These are phyloP conservation scores for Fusarium proliferatum DNA, from an alignment of 2,329 filamentous ascomycete species.

Conservation along the genomic window DNA sequence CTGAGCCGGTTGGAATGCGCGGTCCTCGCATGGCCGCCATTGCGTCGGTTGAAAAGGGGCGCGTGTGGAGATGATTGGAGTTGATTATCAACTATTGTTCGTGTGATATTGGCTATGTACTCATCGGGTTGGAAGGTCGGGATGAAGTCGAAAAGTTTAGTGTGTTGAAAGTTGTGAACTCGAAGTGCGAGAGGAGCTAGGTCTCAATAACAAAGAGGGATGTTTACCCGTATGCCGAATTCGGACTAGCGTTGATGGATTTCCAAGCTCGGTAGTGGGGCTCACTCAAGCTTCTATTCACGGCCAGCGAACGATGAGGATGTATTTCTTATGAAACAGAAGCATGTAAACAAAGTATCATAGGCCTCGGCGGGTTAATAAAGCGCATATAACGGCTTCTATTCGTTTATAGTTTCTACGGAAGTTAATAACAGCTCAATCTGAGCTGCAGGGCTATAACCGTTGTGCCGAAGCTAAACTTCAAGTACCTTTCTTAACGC, in stretches of 20 bases:
- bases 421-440: background rate
- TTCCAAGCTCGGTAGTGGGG: slow-evolving; percentile 22
- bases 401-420: background rate
- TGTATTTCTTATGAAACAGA: slow-evolving; percentile 11
- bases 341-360: background rate
- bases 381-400: accelerated
- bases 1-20: slow-evolving; percentile 79
- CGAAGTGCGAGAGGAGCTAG: slow-evolving; percentile 28
- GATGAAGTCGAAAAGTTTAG: slow-evolving; percentile 23
- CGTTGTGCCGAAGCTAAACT: background rate
- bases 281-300: slow-evolving; percentile 24
- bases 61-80: slow-evolving; percentile 7
- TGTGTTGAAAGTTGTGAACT: slow-evolving; percentile 36
- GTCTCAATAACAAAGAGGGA: slow-evolving; percentile 37
- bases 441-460: background rate
- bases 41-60: slow-evolving; percentile 32
- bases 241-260: slow-evolving; percentile 11
- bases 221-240: slow-evolving; percentile 18
- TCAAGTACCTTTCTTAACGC: slow-evolving; percentile 3
- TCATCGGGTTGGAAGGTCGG: slow-evolving; percentile 33
- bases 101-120: slow-evolving; percentile 34
- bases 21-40: slow-evolving; percentile 64
- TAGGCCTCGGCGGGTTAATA: no score
- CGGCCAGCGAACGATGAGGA: slow-evolving; percentile 37
- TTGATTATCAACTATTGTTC: slow-evolving; percentile 30